A percentile compares a stretch with the other conserved stretches of the same genome.
Evolutionary conservation across 23 red algal species (phyloP).

Genomic region (Pyropia yezoensis): DNA sequence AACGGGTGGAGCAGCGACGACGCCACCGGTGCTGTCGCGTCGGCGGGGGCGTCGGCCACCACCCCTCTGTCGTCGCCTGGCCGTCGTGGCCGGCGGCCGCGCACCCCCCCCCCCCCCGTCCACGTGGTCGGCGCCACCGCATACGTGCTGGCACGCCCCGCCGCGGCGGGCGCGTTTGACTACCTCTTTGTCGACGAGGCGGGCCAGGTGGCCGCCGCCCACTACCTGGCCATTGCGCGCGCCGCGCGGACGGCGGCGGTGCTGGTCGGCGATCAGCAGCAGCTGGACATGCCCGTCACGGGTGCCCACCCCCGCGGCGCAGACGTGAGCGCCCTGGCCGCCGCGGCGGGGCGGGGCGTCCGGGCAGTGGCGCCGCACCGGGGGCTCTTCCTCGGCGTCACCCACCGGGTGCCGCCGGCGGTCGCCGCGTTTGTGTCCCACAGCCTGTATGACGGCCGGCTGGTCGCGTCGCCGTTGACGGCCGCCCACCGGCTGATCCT

Average conservation of each 20-base stretch:
- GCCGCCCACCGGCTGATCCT: background rate
- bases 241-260: constrained; percentile 45
- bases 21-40: too few species aligned
- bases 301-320: constrained; percentile 37
- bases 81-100: too few species aligned
- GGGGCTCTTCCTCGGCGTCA: constrained; percentile 53
- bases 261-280: constrained; percentile 85
- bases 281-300: constrained; percentile 66
- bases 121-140: constrained; percentile 70
- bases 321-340: constrained; percentile 41
- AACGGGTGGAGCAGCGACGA: too few species aligned
- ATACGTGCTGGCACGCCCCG: constrained; percentile 36
- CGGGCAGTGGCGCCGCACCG: constrained; percentile 29
- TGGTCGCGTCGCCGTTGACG: background rate
- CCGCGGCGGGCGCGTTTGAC: constrained; percentile 46
- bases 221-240: constrained; percentile 55
- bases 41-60: too few species aligned
- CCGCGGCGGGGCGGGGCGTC: constrained; percentile 38
- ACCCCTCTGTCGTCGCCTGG: too few species aligned
- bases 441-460: constrained; percentile 41
- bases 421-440: constrained; percentile 57
- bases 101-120: background rate
- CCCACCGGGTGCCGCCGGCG: constrained; percentile 41
- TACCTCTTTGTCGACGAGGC: constrained; percentile 92
- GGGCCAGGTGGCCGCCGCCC: constrained; percentile 68